phyloP scores from a whole-genome alignment of 495 filamentous ascomycete species.

The Penicillium cosmopolitanum region DNA sequence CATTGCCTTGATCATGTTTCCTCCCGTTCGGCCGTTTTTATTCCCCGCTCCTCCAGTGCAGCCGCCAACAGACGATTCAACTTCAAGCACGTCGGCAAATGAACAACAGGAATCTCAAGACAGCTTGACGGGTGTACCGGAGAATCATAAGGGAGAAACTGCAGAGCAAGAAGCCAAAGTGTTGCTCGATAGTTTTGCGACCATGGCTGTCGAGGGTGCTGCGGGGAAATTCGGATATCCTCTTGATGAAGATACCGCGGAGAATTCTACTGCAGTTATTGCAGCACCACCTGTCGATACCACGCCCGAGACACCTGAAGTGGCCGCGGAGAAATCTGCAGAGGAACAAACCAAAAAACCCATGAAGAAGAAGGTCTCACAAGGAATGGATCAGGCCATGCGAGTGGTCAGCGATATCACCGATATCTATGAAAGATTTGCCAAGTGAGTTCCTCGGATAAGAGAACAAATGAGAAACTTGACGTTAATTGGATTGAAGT shows the following conservation, averaged over 20 bases:
- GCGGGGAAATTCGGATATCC: conserved; percentile 70
- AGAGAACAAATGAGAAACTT: background rate
- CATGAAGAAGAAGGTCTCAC: conserved; percentile 78
- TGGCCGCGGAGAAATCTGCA: conserved; percentile 55
- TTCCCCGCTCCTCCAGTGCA: conserved; percentile 77
- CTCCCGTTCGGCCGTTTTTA: conserved; percentile 61
- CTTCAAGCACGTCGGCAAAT: conserved; percentile 67
- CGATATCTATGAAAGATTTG: conserved; percentile 80
- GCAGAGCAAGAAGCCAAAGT: conserved; percentile 85
- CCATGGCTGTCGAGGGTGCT: conserved; percentile 74
- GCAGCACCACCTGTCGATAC: conserved; percentile 60
- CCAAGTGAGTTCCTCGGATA: conserved; percentile 58
- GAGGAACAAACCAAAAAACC: conserved; percentile 87
- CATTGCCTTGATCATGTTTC: conserved; percentile 68
- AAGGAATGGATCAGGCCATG: conserved; percentile 76
- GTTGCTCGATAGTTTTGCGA: conserved; percentile 75
- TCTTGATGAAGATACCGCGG: conserved; percentile 45
- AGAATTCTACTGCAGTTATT: conserved; percentile 53
- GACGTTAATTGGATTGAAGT: conserved; percentile 38
- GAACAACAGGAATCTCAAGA: conserved; percentile 77
- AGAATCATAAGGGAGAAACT: conserved; percentile 84
- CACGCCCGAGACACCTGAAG: conserved; percentile 62
- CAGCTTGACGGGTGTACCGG: conserved; percentile 78
- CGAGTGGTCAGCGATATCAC: conserved; percentile 71
- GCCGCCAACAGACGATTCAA: conserved; percentile 58